These are phyloP conservation scores for Arthroderma sp. DNA, from an alignment of 2,329 filamentous ascomycete genomes.

Conservation along the genomic window DNA sequence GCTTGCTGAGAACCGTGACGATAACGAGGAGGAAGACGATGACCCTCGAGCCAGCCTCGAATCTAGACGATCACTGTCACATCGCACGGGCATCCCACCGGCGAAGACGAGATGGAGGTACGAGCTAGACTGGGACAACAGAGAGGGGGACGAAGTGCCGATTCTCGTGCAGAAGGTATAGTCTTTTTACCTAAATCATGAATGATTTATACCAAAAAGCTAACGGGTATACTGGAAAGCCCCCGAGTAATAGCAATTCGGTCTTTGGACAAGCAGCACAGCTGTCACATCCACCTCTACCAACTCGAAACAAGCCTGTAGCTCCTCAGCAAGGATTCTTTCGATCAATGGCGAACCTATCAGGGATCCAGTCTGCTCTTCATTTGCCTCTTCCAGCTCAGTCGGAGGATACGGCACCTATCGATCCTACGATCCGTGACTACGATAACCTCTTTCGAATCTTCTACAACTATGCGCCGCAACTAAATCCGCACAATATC, in stretches of 20 bases:
- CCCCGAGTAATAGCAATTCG: constrained; percentile 28
- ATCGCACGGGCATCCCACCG: constrained; percentile 28
- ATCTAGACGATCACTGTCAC: constrained; percentile 26
- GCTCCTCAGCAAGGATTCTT: constrained; percentile 60
- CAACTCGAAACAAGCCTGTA: constrained; percentile 50
- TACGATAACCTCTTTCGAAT: constrained; percentile 93
- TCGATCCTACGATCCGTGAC: constrained; percentile 67
- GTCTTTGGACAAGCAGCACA: constrained; percentile 42
- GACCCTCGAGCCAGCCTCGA: constrained; percentile 17
- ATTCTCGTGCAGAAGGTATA: constrained; percentile 74
- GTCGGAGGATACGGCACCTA: constrained; percentile 46
- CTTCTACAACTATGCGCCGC: constrained; percentile 84
- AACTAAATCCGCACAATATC: constrained; percentile 75
- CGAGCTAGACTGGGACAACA: constrained; percentile 66
- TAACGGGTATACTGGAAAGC: constrained; percentile 7
- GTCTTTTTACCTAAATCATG: constrained; percentile 1
- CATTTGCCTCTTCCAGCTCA: constrained; percentile 38
- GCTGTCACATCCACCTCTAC: constrained; percentile 32
- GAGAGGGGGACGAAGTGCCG: constrained; percentile 60
- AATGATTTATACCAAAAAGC: background rate
- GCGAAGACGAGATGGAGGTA: constrained; percentile 66
- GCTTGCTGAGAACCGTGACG: constrained; percentile 20
- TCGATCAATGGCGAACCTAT: constrained; percentile 73
- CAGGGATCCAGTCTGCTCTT: constrained; percentile 42
- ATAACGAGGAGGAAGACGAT: constrained; percentile 16